phyloP scores from a whole-genome alignment of 1,284 basidiomycete species.

The Pholiota adiposa region DNA sequence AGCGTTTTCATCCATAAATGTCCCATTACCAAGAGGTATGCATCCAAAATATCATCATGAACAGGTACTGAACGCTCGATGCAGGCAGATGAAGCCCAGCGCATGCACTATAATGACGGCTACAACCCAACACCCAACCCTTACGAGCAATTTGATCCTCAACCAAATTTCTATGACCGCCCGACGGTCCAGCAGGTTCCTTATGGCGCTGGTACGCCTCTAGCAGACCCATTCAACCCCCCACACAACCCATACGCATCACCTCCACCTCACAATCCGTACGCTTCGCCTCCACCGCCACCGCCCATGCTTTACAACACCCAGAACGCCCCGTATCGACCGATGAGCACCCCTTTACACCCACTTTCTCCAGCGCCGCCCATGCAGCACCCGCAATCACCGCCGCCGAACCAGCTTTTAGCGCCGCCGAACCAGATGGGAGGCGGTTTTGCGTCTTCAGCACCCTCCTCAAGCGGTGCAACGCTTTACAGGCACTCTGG shows the following conservation, averaged over 20 bases:
- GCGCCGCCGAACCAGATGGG: slow-evolving; percentile 9
- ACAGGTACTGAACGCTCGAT: not conserved
- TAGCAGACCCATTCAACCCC: slow-evolving; percentile 33
- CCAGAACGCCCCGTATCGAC: slow-evolving; percentile 27
- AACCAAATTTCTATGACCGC: slow-evolving; percentile 22
- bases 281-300: slow-evolving; percentile 23
- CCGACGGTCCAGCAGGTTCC: slow-evolving; percentile 11
- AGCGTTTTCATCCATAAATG: slow-evolving; percentile 30
- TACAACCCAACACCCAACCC: slow-evolving; percentile 42
- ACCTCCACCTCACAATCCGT: slow-evolving; percentile 17
- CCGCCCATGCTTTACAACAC: slow-evolving; percentile 26
- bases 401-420: slow-evolving; percentile 25
- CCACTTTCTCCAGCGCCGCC: slow-evolving; percentile 29
- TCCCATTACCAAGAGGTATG: slow-evolving; percentile 48
- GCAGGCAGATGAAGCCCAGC: slow-evolving; percentile 60
- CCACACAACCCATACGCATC: slow-evolving; percentile 26
- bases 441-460: slow-evolving; percentile 17
- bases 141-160: slow-evolving; percentile 28
- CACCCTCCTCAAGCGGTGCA: slow-evolving; percentile 21
- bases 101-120: slow-evolving; percentile 60
- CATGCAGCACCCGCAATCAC: slow-evolving; percentile 28
- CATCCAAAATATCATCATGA: not conserved
- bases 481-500: slow-evolving; percentile 23
- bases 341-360: slow-evolving; percentile 11
- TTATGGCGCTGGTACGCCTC: slow-evolving; percentile 19